Conservation (phyloP, 2,329 filamentous ascomycete genomes). For the Venturia asperata region DNA sequence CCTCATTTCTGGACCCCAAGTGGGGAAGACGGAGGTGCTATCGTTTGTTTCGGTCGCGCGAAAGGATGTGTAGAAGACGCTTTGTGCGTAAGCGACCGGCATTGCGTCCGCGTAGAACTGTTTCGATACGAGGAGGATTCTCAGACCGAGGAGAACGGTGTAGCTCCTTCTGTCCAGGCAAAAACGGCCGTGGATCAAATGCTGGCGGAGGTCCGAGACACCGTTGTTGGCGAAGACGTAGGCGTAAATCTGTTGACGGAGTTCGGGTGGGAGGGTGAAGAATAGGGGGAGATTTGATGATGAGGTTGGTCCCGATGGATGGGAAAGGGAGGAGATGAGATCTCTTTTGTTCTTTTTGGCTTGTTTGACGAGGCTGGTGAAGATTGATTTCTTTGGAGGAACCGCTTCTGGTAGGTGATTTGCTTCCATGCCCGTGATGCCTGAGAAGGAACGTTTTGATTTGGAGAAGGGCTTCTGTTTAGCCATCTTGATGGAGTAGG, state of each 20-base stretch:
- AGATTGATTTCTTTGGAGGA: not conserved
- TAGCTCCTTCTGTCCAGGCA: not conserved
- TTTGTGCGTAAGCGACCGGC: not conserved
- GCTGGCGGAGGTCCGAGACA: not conserved
- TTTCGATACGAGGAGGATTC: conserved; percentile 1
- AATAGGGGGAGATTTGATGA: not conserved
- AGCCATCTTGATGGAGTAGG: not conserved
- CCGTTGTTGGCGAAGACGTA: conserved; percentile 13
- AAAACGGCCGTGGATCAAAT: conserved; percentile 8
- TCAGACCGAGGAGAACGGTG: not conserved
- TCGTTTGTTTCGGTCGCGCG: not conserved
- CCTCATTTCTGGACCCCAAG: not conserved
- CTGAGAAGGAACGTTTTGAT: not conserved
- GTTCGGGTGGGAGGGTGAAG: conserved; percentile 8
- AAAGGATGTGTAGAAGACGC: not conserved
- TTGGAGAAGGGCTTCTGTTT: conserved; percentile 5
- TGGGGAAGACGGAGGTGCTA: not conserved
- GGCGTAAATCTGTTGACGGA: conserved; percentile 16
- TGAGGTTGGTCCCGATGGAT: not conserved
- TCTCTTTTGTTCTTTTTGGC: not conserved
- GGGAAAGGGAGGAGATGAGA: not conserved
- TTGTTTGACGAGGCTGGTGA: not conserved
- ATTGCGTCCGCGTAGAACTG: not conserved
- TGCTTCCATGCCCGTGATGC: conserved; percentile 1
- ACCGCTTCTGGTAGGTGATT: not conserved